Evolutionary conservation across 257 asterid species (phyloP).

Genomic region (Solanum chiquidenum): DNA sequence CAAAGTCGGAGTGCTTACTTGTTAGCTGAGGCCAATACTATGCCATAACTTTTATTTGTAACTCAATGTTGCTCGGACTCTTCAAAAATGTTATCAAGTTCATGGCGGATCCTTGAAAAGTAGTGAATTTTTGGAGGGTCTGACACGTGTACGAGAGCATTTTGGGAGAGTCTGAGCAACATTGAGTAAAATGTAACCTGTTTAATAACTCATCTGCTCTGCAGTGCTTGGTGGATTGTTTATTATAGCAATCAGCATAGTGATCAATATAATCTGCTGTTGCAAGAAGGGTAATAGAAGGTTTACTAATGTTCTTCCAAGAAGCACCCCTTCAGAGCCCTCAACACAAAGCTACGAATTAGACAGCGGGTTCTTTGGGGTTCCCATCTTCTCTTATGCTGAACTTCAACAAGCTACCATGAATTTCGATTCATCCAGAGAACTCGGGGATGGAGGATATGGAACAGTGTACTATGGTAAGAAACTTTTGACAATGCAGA

Average conservation of each 20-base stretch:
- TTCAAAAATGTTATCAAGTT: neutral
- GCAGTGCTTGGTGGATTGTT: neutral
- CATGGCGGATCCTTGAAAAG: neutral
- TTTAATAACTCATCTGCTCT: neutral
- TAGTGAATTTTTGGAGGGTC: neutral
- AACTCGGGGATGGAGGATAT: constrained; percentile 8
- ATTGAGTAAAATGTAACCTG: neutral
- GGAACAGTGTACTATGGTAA: constrained; percentile 11
- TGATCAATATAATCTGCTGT: neutral
- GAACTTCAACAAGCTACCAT: constrained; percentile 11
- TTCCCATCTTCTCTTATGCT: constrained; percentile 1
- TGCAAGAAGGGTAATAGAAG: neutral
- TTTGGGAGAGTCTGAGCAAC: neutral
- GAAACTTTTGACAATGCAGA: neutral
- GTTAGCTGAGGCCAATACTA: neutral
- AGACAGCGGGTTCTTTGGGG: neutral
- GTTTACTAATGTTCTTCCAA: neutral
- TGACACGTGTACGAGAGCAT: neutral
- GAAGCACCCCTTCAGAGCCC: neutral
- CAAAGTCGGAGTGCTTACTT: too few species aligned
- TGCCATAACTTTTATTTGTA: neutral
- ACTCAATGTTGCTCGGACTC: neutral
- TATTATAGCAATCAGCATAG: neutral
- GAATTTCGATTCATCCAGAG: constrained; percentile 3
- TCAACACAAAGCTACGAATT: neutral